These are phyloP conservation scores for Colletotrichum tamarilloi DNA, from an alignment of 2,329 filamentous ascomycete genomes.

Conservation along the genomic window DNA sequence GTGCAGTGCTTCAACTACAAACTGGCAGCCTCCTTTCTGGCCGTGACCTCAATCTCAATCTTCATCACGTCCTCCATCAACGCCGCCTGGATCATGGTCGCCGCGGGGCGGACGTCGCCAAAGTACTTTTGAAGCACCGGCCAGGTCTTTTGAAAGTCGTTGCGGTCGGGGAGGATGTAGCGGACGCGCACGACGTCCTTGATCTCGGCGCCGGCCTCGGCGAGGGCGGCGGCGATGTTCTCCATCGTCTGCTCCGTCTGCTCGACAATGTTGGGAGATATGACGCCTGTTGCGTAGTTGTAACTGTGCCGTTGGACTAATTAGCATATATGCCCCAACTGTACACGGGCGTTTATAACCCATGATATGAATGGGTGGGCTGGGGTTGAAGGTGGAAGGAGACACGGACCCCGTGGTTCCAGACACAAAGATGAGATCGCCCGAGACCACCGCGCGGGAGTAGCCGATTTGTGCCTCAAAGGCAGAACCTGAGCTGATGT, in stretches of 20 bases:
- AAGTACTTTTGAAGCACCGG: slow-evolving; percentile 61
- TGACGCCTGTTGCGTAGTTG: slow-evolving; percentile 58
- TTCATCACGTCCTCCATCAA: slow-evolving; percentile 62
- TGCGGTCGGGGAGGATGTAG: slow-evolving; percentile 61
- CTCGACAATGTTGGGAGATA: slow-evolving; percentile 56
- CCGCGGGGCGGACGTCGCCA: slow-evolving; percentile 60
- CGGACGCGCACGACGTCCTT: slow-evolving; percentile 62
- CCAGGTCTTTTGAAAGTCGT: slow-evolving; percentile 61
- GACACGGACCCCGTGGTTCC: slow-evolving; percentile 62
- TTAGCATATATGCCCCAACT: neutral
- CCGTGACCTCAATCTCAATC: slow-evolving; percentile 57
- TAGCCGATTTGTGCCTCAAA: slow-evolving; percentile 67
- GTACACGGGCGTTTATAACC: neutral
- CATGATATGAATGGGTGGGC: too few relatives aligned
- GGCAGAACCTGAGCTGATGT: slow-evolving; percentile 61
- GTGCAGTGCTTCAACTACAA: neutral
- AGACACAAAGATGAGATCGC: slow-evolving; percentile 64
- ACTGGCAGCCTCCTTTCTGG: slow-evolving; percentile 35
- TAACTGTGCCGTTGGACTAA: slow-evolving; percentile 49
- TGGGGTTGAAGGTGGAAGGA: neutral
- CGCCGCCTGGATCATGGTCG: slow-evolving; percentile 63
- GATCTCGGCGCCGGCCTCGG: slow-evolving; percentile 54
- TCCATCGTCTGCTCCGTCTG: slow-evolving; percentile 62
- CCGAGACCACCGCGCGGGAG: slow-evolving; percentile 63
- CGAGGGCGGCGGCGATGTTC: slow-evolving; percentile 59